These are phyloP conservation scores for Suillus subaureus DNA, from an alignment of 768 basidiomycete genomes.

Conservation along the genomic window DNA sequence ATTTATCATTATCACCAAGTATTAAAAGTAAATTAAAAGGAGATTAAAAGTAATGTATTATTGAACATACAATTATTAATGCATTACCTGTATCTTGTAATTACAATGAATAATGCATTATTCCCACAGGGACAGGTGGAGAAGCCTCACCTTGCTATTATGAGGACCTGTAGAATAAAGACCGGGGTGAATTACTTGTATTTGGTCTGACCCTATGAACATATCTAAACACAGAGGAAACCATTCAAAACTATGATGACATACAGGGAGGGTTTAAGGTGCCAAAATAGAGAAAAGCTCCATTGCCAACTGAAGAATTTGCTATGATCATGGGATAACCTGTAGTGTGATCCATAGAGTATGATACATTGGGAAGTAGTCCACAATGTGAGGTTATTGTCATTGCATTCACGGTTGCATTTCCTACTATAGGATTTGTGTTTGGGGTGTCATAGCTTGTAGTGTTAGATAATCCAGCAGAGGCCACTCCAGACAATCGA, in stretches of 20 bases:
- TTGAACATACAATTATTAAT: too few species aligned
- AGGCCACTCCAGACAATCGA: not conserved
- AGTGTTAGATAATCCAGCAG: not conserved
- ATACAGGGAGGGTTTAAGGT: not conserved
- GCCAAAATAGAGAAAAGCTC: too few species aligned
- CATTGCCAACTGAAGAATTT: too few species aligned
- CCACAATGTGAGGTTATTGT: not conserved
- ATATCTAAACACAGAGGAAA: not conserved
- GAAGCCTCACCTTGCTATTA: not conserved
- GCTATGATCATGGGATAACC: too few species aligned
- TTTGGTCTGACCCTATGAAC: not conserved
- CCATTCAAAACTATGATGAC: not conserved
- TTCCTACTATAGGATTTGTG: not conserved
- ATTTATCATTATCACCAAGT: too few species aligned
- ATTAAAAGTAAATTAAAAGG: too few species aligned
- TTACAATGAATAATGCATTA: not conserved
- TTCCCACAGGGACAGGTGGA: not conserved
- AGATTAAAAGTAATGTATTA: too few species aligned
- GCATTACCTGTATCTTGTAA: not conserved
- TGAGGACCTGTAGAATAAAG: too few species aligned
- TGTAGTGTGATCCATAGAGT: not conserved
- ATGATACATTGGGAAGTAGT: conserved; percentile 4
- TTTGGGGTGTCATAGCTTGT: conserved; percentile 11
- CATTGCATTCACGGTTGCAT: conserved; percentile 9
- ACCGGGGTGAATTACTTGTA: not conserved